A percentile compares a stretch with the other conserved stretches of the same genome.
These are phyloP conservation scores for Backusella morwellensis DNA, from an alignment of 192 early-diverging fungal species.

Conservation along the genomic window DNA sequence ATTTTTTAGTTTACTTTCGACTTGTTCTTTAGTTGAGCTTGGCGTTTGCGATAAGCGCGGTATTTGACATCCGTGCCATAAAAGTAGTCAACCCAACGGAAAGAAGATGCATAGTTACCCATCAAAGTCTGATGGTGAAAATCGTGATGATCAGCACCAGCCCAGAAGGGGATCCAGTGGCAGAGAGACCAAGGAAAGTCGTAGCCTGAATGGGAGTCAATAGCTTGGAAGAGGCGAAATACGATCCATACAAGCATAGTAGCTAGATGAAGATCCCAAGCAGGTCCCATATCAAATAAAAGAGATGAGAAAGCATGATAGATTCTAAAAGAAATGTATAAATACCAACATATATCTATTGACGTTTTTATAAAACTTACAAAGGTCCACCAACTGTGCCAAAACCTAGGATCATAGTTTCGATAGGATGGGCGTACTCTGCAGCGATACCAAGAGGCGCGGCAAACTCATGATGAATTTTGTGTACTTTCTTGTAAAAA, in stretches of 20 bases:
- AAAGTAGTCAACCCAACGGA: slow-evolving; percentile 87
- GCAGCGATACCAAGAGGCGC: slow-evolving; percentile 84
- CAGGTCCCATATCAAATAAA: background rate
- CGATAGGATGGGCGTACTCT: slow-evolving; percentile 90
- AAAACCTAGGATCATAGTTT: slow-evolving; percentile 82
- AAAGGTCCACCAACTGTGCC: slow-evolving; percentile 83
- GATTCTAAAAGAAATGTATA: slow-evolving; percentile 19
- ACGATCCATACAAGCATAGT: slow-evolving; percentile 87
- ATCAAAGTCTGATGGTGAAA: slow-evolving; percentile 76
- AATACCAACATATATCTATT: too few relatives aligned
- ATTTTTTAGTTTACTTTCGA: background rate
- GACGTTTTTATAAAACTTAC: too few relatives aligned
- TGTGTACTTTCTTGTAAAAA: slow-evolving; percentile 91
- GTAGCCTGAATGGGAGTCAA: slow-evolving; percentile 93
- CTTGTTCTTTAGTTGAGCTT: slow-evolving; percentile 6
- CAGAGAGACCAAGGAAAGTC: slow-evolving; percentile 94
- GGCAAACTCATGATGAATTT: slow-evolving; percentile 90
- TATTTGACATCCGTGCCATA: slow-evolving; percentile 86
- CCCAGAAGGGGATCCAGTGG: slow-evolving; percentile 85
- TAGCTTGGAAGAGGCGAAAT: slow-evolving; percentile 78
- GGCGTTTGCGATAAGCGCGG: slow-evolving; percentile 52
- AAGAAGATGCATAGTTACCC: slow-evolving; percentile 81
- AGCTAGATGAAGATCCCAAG: slow-evolving; percentile 76
- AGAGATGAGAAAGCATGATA: slow-evolving; percentile 12
- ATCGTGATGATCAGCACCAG: slow-evolving; percentile 91